Conservation (phyloP, 768 basidiomycete genomes). For the Termitomyces titanicus region DNA sequence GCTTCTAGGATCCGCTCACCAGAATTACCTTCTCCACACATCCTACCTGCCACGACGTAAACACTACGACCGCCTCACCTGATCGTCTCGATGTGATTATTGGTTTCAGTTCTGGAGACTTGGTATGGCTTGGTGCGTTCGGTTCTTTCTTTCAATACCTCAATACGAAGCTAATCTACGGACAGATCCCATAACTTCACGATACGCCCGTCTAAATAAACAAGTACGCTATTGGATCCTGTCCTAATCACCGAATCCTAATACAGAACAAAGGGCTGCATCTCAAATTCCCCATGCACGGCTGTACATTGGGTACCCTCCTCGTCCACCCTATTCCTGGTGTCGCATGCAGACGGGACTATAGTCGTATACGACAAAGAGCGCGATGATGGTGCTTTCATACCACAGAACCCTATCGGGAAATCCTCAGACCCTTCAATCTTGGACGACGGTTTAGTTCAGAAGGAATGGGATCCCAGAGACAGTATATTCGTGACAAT, state of each 20-base stretch:
- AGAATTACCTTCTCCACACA: slow-evolving; percentile 82
- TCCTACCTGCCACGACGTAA: slow-evolving; percentile 91
- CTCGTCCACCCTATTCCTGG: slow-evolving; percentile 77
- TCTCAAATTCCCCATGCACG: slow-evolving; percentile 80
- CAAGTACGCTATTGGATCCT: slow-evolving; percentile 43
- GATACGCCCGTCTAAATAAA: slow-evolving; percentile 87
- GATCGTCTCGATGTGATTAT: slow-evolving; percentile 86
- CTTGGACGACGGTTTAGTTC: slow-evolving; percentile 26
- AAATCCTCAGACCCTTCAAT: slow-evolving; percentile 23
- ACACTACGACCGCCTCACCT: slow-evolving; percentile 68
- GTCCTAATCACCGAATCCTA: not conserved
- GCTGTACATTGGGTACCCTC: slow-evolving; percentile 87
- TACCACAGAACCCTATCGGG: slow-evolving; percentile 51
- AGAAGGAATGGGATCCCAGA: slow-evolving; percentile 70
- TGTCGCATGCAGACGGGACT: slow-evolving; percentile 85
- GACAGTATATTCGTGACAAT: slow-evolving; percentile 77
- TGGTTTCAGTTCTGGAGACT: slow-evolving; percentile 92
- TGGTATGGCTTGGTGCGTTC: slow-evolving; percentile 85
- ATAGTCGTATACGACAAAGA: slow-evolving; percentile 90
- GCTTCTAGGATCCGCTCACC: slow-evolving; percentile 74
- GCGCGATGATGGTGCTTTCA: slow-evolving; percentile 80
- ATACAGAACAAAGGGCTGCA: slow-evolving; percentile 54
- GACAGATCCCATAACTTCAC: slow-evolving; percentile 75
- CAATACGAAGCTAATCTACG: not conserved
- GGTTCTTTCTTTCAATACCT: not conserved